Conservation (phyloP, 495 filamentous ascomycete genomes). For the Penicillium canariense region DNA sequence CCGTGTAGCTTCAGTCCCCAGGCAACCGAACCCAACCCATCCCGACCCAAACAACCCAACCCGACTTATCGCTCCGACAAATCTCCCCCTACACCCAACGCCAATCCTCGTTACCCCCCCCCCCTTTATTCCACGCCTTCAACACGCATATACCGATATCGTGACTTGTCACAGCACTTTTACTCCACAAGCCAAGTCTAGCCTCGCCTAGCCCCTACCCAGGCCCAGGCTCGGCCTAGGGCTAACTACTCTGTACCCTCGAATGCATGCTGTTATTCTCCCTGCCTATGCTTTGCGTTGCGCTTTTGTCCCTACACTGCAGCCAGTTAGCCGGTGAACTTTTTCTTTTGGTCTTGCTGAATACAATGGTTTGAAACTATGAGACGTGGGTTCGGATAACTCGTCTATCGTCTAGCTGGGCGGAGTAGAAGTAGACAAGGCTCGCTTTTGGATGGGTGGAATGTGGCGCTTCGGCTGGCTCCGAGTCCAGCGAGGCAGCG, state of each 20-base stretch:
- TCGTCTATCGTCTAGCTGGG: too few species aligned
- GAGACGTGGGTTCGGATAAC: neutral
- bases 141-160: neutral
- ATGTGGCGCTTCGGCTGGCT: too few species aligned
- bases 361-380: conserved; percentile 11
- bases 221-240: neutral
- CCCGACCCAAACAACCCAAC: neutral
- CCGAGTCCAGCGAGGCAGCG: too few species aligned
- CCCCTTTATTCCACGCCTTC: neutral
- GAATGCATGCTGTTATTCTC: conserved; percentile 1
- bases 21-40: neutral
- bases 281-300: neutral
- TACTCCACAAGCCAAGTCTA: neutral
- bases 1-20: neutral
- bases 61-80: neutral
- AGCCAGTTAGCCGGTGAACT: conserved; percentile 18
- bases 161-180: neutral
- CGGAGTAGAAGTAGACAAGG: too few species aligned
- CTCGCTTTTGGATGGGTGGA: too few species aligned
- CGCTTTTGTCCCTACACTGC: conserved; percentile 1
- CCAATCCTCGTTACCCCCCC: neutral
- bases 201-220: neutral
- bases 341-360: conserved; percentile 2
- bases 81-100: too few species aligned
- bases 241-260: neutral